Evolutionary conservation across 2,329 filamentous ascomycete species (phyloP), one percentile per base, ranked within the genome.

Genomic region (Trichoderma koningii): DNA sequence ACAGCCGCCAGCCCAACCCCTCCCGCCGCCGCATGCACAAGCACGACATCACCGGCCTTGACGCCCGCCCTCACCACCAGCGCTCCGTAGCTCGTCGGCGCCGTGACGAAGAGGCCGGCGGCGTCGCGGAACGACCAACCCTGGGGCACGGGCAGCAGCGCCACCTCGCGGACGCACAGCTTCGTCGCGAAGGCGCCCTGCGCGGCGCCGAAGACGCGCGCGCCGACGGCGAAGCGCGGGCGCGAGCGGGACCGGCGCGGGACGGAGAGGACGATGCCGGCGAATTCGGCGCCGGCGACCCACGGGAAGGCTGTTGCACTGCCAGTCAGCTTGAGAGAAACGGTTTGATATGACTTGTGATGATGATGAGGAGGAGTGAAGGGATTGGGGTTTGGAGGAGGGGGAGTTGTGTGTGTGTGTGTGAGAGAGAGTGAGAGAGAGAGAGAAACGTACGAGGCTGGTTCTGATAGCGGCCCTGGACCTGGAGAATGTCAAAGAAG

Each of bases 401-500:
- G 9, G 10, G 6, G n/a, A 5, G 21, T 42, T n/a, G n/a, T n/a
- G 12, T 17, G 28, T 34, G 26, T 5, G 47, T 38, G 7, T 19
- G 7, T 30, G n/a, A 10, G 30, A 5, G 9, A 5, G 9, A 26
- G 12, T 9, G 4, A 45, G 10, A 56, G 5, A n/a, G 10, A 47
- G 48, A 55, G 17, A 17, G 42, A 38, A n/a, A 30, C 80, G 34
- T 76, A 85, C 83, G 87, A 0, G 93, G 93, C 72, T 97, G 93
- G 75, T 92, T 85, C 75, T 98, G 94, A 79, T 98, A 98, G 85
- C 96, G 96, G 64, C 94, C 94, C 73, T 92, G 89, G 73, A 97
- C 92, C 75, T 98, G 94, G 63, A 98, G 87, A 65, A 97, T 90
- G 76, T 98, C 94, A 81, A 97, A 98, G 85, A 98, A 98, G 80